Percentiles rank a stretch among this genome's conserved stretches.
phyloP scores from a whole-genome alignment of 2,329 filamentous ascomycete genomes.

The Scolecobasidium constrictum region DNA sequence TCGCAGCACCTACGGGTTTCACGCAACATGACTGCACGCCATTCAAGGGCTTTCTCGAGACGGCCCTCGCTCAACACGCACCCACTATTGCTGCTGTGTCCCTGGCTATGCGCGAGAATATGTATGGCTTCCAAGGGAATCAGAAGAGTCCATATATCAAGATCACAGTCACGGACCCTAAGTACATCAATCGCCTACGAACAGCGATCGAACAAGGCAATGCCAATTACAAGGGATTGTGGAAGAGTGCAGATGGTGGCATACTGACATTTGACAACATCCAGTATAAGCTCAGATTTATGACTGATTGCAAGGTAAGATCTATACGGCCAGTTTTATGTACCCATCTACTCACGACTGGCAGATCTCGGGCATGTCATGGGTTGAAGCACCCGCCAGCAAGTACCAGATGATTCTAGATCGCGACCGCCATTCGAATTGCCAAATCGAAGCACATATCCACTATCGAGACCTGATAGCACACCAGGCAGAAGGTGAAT shows the following conservation, averaged over 20 bases:
- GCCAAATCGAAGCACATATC: slow-evolving; percentile 87
- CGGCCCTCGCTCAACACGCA: slow-evolving; percentile 61
- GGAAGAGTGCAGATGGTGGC: slow-evolving; percentile 59
- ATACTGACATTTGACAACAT: slow-evolving; percentile 93
- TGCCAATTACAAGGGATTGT: slow-evolving; percentile 85
- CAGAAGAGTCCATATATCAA: slow-evolving; percentile 86
- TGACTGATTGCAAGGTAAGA: slow-evolving; percentile 83
- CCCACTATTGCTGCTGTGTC: slow-evolving; percentile 69
- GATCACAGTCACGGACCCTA: slow-evolving; percentile 85
- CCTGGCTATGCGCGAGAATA: slow-evolving; percentile 76
- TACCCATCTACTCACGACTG: no score
- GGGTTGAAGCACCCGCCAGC: slow-evolving; percentile 74
- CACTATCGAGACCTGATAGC: slow-evolving; percentile 76
- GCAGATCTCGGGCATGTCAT: slow-evolving; percentile 90
- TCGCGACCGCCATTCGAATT: slow-evolving; percentile 70
- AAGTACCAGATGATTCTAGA: slow-evolving; percentile 62
- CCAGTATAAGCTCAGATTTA: slow-evolving; percentile 89
- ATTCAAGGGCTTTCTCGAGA: slow-evolving; percentile 73
- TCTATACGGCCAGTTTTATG: background rate
- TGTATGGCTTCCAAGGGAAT: slow-evolving; percentile 92
- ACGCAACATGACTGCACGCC: slow-evolving; percentile 63
- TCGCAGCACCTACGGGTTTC: slow-evolving; percentile 78
- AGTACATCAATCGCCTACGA: slow-evolving; percentile 66
- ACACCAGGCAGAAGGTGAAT: slow-evolving; percentile 82
- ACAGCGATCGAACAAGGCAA: slow-evolving; percentile 61